Evolutionary conservation across 2,329 filamentous ascomycete species (phyloP), one percentile per base, ranked within the genome.

Genomic region (Stagonosporopsis chrysanthemi): DNA sequence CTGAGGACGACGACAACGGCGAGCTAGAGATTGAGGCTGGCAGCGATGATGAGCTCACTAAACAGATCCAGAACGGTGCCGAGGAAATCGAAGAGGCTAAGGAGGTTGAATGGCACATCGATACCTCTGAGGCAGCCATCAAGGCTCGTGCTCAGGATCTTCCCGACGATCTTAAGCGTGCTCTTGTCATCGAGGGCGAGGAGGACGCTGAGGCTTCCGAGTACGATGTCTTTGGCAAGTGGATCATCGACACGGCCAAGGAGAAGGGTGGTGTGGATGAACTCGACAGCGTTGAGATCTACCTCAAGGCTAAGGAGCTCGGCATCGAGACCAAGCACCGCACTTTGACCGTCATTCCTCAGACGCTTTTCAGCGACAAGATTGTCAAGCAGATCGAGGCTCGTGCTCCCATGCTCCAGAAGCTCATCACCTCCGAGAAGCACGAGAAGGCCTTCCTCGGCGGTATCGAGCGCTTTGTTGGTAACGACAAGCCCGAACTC

Each of bases 401-500:
- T 79, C 93, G 94, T 66, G 89, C 90, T 64, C 82, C 83, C 69
- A 90, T 99, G 86, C 86, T 99, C 65, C 95, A 96, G 84, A 92
- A 94, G 88, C 84, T 96, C 80, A 86, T 95, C 70, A 93, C 88
- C 45, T 95, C 92, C 41, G 95, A 99, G 71, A 90, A 91, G 70
- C 94, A 98, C 76, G 89, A 98, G 81, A 97, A 95, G 84, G 91
- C 95, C 45, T 89, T 99, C 75, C 86, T 99, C 7, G 95, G 95
- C 68, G 95, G 95, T 63, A 93, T 92, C 39, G 95, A 99, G 82
- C 93, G 94, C 66, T 92, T 98, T 69, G 85, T 98, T 61, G 88
- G 89, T 75, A 90, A 90, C 74, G 88, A 94, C 48, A 87, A 92
- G 76, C 88, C 93, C 0, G 88, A 94, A 42, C 85, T 97, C 71